Conservation (phyloP, 148 eudicot genomes). For the Fagopyrum tataricum region DNA sequence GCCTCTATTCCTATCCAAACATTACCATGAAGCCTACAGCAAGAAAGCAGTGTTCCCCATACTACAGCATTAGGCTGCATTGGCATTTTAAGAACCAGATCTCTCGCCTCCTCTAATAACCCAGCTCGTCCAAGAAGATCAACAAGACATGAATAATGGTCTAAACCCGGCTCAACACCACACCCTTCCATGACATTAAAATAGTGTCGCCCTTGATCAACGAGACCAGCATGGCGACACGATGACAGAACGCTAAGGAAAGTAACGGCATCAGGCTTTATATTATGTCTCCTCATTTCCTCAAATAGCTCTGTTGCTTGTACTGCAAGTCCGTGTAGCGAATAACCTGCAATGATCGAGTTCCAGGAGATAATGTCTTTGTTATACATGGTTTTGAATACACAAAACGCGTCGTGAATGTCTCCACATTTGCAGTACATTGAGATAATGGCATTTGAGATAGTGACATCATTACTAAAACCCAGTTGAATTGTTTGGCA, state of each 20-base stretch:
- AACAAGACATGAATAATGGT: slow-evolving; percentile 66
- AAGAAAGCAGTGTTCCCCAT: slow-evolving; percentile 60
- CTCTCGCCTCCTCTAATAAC: slow-evolving; percentile 31
- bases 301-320: slow-evolving; percentile 46
- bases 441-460: slow-evolving; percentile 52
- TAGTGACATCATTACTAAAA: slow-evolving; percentile 34
- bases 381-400: slow-evolving; percentile 45
- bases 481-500: slow-evolving; percentile 42
- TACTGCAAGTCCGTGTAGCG: slow-evolving; percentile 42
- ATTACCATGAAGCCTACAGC: slow-evolving; percentile 44
- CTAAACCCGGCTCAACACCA: slow-evolving; percentile 30
- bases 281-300: slow-evolving; percentile 39
- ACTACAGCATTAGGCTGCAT: slow-evolving; percentile 42
- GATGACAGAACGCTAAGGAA: slow-evolving; percentile 46
- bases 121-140: slow-evolving; percentile 72
- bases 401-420: slow-evolving; percentile 33
- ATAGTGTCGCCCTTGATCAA: slow-evolving; percentile 32
- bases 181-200: slow-evolving; percentile 39
- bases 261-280: slow-evolving; percentile 45
- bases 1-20: slow-evolving; percentile 54
- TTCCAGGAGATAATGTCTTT: slow-evolving; percentile 61
- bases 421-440: slow-evolving; percentile 63
- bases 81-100: slow-evolving; percentile 37
- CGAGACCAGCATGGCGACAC: slow-evolving; percentile 55
- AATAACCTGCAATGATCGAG: slow-evolving; percentile 60